Conservation (phyloP, 495 filamentous ascomycete species). For the Ramalina peruviana region DNA sequence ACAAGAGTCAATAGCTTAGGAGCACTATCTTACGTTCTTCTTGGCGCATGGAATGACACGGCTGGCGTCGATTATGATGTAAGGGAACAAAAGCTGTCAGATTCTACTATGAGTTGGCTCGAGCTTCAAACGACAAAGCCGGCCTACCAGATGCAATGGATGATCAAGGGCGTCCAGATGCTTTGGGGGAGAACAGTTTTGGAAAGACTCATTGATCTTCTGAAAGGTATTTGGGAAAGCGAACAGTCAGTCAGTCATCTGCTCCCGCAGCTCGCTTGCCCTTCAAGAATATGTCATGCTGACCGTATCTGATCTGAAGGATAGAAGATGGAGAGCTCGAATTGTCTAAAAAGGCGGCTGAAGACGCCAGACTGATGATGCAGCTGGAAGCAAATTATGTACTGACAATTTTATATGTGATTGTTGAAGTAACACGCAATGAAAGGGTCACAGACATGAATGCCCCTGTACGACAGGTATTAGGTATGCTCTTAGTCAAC, state of each 20-base stretch:
- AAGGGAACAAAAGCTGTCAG: constrained; percentile 12
- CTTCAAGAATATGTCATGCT: background rate
- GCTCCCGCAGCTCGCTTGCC: background rate
- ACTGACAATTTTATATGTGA: constrained; percentile 55
- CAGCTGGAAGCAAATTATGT: constrained; percentile 35
- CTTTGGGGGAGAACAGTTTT: constrained; percentile 47
- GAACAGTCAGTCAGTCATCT: constrained; percentile 20
- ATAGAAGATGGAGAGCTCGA: constrained; percentile 6
- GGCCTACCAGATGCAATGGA: constrained; percentile 51
- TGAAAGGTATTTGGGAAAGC: constrained; percentile 45
- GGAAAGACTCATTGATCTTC: constrained; percentile 41
- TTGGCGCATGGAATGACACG: constrained; percentile 67
- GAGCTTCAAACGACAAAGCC: constrained; percentile 34
- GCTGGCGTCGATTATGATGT: constrained; percentile 34
- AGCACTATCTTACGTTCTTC: constrained; percentile 58
- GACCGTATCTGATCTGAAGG: constrained; percentile 18
- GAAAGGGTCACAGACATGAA: constrained; percentile 22
- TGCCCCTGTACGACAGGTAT: constrained; percentile 13
- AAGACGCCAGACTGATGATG: constrained; percentile 23
- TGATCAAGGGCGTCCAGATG: constrained; percentile 47
- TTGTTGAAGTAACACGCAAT: constrained; percentile 51
- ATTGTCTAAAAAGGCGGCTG: background rate
- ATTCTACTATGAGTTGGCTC: constrained; percentile 14
- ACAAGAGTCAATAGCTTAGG: constrained; percentile 52
- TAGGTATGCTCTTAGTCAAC: background rate